phyloP scores from a whole-genome alignment of 1,139 yeast genomes.

The Blastobotrys raffinosifermentans region DNA sequence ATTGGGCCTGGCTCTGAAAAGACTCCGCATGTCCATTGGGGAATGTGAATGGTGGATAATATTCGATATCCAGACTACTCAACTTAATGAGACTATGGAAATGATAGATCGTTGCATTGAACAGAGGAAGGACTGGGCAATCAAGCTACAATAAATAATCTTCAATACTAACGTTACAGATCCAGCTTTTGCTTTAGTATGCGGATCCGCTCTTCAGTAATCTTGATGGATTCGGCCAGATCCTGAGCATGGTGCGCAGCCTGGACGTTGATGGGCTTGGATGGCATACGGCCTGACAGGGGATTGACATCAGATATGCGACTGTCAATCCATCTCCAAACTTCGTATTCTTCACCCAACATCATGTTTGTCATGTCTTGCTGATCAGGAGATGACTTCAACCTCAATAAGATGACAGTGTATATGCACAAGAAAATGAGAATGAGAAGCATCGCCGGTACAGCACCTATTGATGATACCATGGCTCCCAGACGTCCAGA shows the following conservation, averaged over 20 bases:
- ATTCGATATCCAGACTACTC: slow-evolving; percentile 23
- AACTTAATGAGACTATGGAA: neutral
- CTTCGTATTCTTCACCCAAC: slow-evolving; percentile 51
- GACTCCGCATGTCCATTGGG: slow-evolving; percentile 10
- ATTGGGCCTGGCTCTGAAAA: slow-evolving; percentile 22
- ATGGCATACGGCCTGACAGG: neutral
- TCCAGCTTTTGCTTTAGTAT: slow-evolving; percentile 31
- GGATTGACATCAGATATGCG: slow-evolving; percentile 34
- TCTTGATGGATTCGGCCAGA: slow-evolving; percentile 46
- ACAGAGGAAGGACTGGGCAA: neutral
- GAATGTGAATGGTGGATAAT: slow-evolving; percentile 27
- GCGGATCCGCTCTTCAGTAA: slow-evolving; percentile 49
- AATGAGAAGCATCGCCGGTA: too few relatives aligned
- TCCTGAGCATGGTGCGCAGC: slow-evolving; percentile 42
- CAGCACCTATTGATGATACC: too few relatives aligned
- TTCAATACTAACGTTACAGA: slow-evolving; percentile 2
- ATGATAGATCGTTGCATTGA: neutral
- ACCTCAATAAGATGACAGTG: too few relatives aligned
- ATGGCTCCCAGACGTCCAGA: too few relatives aligned
- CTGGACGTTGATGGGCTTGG: neutral
- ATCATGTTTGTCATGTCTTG: slow-evolving; percentile 18
- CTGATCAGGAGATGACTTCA: too few relatives aligned
- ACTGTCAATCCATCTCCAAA: slow-evolving; percentile 80
- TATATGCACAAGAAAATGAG: too few relatives aligned
- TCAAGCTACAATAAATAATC: too few relatives aligned